A percentile compares a stretch with the other conserved stretches of the same genome.
Evolutionary conservation across 441 rosid genomes (phyloP).

Genomic region (Adansonia rubrostipa): DNA sequence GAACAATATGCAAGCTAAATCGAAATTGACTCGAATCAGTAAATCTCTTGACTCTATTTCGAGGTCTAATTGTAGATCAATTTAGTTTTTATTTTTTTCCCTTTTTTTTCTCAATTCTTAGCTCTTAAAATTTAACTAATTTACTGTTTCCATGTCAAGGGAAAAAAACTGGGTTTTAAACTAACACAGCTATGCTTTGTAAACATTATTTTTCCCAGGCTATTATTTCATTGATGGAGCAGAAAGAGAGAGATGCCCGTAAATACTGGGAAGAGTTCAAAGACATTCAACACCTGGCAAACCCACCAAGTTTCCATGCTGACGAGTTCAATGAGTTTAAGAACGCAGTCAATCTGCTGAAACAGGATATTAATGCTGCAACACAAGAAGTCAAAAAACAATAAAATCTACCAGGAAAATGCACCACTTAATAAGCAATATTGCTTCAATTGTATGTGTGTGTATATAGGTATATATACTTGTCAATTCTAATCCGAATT

Average conservation of each 20-base stretch:
- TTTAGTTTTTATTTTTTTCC: too few species aligned
- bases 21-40: too few species aligned
- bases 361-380: constrained; percentile 37
- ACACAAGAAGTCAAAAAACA: not conserved
- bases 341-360: constrained; percentile 45
- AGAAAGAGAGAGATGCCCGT: constrained; percentile 27
- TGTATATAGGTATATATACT: too few species aligned
- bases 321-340: constrained; percentile 42
- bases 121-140: too few species aligned
- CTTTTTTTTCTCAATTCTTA: not conserved
- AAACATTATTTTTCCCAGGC: constrained; percentile 36
- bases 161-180: not conserved
- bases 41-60: too few species aligned
- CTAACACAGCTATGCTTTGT: not conserved
- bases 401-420: not conserved
- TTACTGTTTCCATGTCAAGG: too few species aligned
- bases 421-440: not conserved
- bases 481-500: too few species aligned
- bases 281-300: constrained; percentile 35
- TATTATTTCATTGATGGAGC: constrained; percentile 37
- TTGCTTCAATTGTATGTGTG: not conserved
- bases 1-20: too few species aligned
- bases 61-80: too few species aligned
- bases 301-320: constrained; percentile 38
- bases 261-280: constrained; percentile 43